These are phyloP conservation scores for Hanseniaspora valbyensis DNA, from an alignment of 805 yeast species.

Conservation along the genomic window DNA sequence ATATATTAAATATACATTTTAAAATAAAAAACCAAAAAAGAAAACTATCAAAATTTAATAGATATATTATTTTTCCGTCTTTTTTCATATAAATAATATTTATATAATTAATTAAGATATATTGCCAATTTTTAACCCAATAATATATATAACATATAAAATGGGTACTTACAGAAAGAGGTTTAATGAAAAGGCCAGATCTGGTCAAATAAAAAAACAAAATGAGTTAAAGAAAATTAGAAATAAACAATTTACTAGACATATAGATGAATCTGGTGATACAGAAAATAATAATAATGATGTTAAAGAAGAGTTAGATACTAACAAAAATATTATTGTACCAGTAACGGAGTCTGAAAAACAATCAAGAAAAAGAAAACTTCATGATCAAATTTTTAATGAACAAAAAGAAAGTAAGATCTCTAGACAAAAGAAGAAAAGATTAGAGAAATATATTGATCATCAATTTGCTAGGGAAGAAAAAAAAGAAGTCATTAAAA, in stretches of 20 bases:
- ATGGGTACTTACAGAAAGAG: slow-evolving; percentile 80
- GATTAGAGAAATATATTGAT: slow-evolving; percentile 79
- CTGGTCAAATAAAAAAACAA: slow-evolving; percentile 74
- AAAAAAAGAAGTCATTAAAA: slow-evolving; percentile 62
- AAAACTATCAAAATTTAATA: too few species aligned
- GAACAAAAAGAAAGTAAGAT: slow-evolving; percentile 54
- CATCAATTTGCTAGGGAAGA: slow-evolving; percentile 85
- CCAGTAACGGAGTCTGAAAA: slow-evolving; percentile 48
- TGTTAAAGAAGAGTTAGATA: slow-evolving; percentile 29
- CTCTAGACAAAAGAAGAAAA: slow-evolving; percentile 58
- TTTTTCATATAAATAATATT: neutral
- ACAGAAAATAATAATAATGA: slow-evolving; percentile 21
- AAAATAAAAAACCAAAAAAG: too few species aligned
- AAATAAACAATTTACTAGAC: slow-evolving; percentile 55
- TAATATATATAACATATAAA: neutral
- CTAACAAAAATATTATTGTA: slow-evolving; percentile 50
- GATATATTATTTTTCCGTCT: too few species aligned
- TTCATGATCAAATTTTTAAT: slow-evolving; percentile 43
- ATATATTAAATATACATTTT: too few species aligned
- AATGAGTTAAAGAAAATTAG: slow-evolving; percentile 55
- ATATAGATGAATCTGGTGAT: slow-evolving; percentile 36
- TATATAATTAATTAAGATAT: neutral
- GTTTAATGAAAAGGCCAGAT: slow-evolving; percentile 74
- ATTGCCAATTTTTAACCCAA: neutral
- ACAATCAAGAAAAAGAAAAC: slow-evolving; percentile 49